These are phyloP conservation scores for Acer saccharum DNA, from an alignment of 345 rosid genomes.

Conservation along the genomic window DNA sequence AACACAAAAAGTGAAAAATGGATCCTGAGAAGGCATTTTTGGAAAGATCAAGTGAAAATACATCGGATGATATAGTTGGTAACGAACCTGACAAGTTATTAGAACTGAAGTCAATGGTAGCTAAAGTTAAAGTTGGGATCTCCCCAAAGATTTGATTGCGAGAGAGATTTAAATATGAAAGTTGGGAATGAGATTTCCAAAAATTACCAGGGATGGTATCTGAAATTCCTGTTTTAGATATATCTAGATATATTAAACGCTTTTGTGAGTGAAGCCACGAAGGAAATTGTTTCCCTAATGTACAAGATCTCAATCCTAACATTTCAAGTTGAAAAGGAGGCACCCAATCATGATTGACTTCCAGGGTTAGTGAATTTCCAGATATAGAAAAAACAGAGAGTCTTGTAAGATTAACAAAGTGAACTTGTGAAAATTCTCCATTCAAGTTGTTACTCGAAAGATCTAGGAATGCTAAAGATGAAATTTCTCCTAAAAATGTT, in stretches of 20 bases:
- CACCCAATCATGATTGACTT: constrained; percentile 27
- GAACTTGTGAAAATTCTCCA: neutral
- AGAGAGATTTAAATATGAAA: constrained; percentile 25
- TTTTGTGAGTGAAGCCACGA: constrained; percentile 30
- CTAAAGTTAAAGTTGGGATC: constrained; percentile 20
- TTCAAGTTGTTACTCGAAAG: too few relatives aligned
- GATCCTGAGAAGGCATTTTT: constrained; percentile 3
- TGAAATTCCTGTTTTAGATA: too few relatives aligned
- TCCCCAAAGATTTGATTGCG: constrained; percentile 28
- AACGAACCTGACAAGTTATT: constrained; percentile 22
- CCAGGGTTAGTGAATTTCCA: constrained; percentile 20
- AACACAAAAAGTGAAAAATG: constrained; percentile 18
- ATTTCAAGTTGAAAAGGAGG: constrained; percentile 29
- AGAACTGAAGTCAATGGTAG: constrained; percentile 26
- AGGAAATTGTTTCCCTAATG: constrained; percentile 30
- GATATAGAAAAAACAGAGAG: constrained; percentile 18
- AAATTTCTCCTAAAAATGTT: too few relatives aligned
- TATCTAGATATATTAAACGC: neutral
- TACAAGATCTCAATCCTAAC: constrained; percentile 23
- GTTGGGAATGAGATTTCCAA: constrained; percentile 16
- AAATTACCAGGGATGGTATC: neutral
- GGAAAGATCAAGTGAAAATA: constrained; percentile 11
- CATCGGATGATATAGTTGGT: constrained; percentile 15
- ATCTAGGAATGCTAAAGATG: too few relatives aligned
- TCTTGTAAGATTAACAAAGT: constrained; percentile 29